Evolutionary conservation across 2,329 filamentous ascomycete genomes (phyloP), one percentile per base, ranked within the genome.

Genomic region (Furcasterigmium sp.): DNA sequence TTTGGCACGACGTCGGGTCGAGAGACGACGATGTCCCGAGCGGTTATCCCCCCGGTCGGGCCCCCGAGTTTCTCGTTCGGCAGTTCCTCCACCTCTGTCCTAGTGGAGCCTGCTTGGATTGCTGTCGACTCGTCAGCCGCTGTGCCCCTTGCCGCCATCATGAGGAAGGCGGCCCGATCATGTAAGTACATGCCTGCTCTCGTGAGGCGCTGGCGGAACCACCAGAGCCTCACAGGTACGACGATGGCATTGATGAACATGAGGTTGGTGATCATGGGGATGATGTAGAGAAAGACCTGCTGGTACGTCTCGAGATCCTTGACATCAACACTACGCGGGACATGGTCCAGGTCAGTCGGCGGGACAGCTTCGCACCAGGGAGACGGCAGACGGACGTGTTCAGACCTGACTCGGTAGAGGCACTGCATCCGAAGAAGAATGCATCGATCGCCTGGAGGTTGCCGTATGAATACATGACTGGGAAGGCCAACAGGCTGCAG

Each of bases 351-450:
- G n/a, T 17, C 15, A 26, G 30, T 17, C 32, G 19, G 32, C 15
- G n/a, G 32, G 23, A 7, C 23, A 40, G 13, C 11, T 34, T 9
- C 8, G 14, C 10, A 29, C 19, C 36, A 26, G 17, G 17, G 18
- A 29, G 29, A 42, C 17, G 13, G 3, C 9, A 7, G 29, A 57
- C 65, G 39, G 46, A 75, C 69, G 70, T 67, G 47, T 75, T 76
- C 20, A 77, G 53, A 0, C 74, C 73, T 1, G 72, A 73, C 49
- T 72, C 69, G 5, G 73, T 76, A 1, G 68, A 67, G 3, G 63
- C 62, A 51, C 70, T 75, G 46, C 62, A 65, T n/a, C 70, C 71
- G 30, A 75, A 70, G 55, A 75, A 72, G 53, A 68, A 73, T 21
- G 69, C 64, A 57, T 76, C 72, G 17, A 74, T 56, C 0, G 64